phyloP scores from a whole-genome alignment of 73 alveolate genomes.

The Paramecium pentaurelia region DNA sequence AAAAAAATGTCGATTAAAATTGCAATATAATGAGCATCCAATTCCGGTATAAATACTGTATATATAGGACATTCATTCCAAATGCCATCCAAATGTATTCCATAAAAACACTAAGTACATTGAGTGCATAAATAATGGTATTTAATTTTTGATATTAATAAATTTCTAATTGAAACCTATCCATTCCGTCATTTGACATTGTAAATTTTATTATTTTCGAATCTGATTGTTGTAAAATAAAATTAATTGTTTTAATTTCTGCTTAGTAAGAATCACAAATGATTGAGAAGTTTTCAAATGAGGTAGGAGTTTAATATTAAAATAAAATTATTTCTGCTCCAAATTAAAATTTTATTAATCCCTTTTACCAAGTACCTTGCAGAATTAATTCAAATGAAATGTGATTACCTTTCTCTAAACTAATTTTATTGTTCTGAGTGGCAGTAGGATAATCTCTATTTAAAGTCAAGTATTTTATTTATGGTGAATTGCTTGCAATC shows the following conservation, averaged over 20 bases:
- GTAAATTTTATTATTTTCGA: neutral
- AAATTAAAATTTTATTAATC: neutral
- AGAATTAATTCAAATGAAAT: neutral
- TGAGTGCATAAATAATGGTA: neutral
- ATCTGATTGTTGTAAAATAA: neutral
- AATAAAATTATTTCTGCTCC: neutral
- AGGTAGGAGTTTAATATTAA: neutral
- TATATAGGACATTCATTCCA: neutral
- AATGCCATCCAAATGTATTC: neutral
- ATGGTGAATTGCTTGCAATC: too few species aligned
- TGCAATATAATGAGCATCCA: neutral
- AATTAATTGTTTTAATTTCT: neutral
- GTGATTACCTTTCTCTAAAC: neutral
- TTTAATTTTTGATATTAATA: neutral
- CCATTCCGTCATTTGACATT: neutral
- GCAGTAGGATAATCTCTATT: too few species aligned
- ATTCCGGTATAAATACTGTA: too few species aligned
- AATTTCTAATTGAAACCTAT: neutral
- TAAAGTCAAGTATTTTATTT: too few species aligned
- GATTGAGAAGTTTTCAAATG: neutral
- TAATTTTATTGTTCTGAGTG: too few species aligned
- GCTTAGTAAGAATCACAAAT: neutral
- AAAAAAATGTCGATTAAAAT: neutral
- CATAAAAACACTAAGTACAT: neutral
- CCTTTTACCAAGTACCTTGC: neutral